Evolutionary conservation across 768 basidiomycete genomes (phyloP).

Genomic region (Trametes cinnabarina): DNA sequence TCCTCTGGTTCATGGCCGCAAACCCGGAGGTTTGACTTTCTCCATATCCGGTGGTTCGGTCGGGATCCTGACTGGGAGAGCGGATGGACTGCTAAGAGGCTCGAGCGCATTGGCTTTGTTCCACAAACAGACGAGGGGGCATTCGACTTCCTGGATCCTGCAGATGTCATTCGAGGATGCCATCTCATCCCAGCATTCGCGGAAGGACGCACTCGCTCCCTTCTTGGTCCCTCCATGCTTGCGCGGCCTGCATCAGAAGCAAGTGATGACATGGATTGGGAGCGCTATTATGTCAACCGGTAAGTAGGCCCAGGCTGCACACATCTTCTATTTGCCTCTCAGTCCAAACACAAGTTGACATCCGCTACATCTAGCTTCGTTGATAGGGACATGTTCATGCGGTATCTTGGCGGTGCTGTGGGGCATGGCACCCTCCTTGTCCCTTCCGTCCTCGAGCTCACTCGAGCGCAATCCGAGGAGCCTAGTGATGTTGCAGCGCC

Average conservation of each 20-base stretch:
- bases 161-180: conserved; percentile 34
- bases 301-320: conserved; percentile 14
- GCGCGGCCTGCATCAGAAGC: background rate
- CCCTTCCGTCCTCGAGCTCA: background rate
- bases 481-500: too few species aligned
- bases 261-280: conserved; percentile 20
- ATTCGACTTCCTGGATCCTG: conserved; percentile 48
- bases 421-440: conserved; percentile 18
- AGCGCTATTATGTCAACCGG: conserved; percentile 28
- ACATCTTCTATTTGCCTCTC: too few species aligned
- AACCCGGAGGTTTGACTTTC: conserved; percentile 27
- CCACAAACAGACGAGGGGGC: conserved; percentile 26
- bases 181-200: conserved; percentile 45
- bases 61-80: conserved; percentile 25
- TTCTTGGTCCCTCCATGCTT: conserved; percentile 1
- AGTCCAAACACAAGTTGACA: too few species aligned
- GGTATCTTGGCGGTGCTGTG: conserved; percentile 23
- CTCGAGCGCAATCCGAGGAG: background rate
- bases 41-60: conserved; percentile 43
- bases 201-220: conserved; percentile 18
- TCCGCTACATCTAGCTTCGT: conserved; percentile 20
- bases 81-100: conserved; percentile 27
- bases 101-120: conserved; percentile 38
- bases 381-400: conserved; percentile 30
- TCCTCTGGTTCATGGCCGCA: background rate